Evolutionary conservation across 208 protist species (phyloP), one percentile per base, ranked within the genome.

Genomic region (Phytomonas serpens): DNA sequence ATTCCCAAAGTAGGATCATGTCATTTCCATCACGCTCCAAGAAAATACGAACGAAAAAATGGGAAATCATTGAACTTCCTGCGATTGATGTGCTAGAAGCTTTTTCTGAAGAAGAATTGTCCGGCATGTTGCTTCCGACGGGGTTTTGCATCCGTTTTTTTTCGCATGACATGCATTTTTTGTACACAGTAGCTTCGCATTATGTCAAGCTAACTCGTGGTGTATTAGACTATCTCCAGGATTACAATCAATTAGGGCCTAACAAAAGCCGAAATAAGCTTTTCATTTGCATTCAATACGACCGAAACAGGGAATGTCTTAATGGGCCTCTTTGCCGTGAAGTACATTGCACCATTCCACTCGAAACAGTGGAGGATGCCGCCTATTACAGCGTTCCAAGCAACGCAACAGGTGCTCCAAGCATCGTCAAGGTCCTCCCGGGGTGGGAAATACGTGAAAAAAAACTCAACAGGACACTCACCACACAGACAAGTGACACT

Each of bases 71-170:
- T 30, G 72, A 82, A 0, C 72, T 89, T 14, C 83, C 85, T 2
- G 69, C 74, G 14, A 84, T 90, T n/a, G 81, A 90, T 34, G 81
- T 88, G 67, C 67, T 93, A 0, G 75, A 84, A 64, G 16, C 62
- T 4, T 69, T 86, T 51, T 67, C 79, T 0, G 82, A 89, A 32
- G 51, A 72, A 4, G 79, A 86, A 34, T 68, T 88, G 9, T 65
- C 68, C 11, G n/a, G 16, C 14, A 77, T 64, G 66, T 71, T 74
- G 7, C 82, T 93, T 3, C 83, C 81, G 31, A 47, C 64, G 27
- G 88, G 85, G 52, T 93, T 84, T 77, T 91, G 85, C 67, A 79
- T 93, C 29, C 84, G 85, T 34, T 89, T 93, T 73, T 86, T 93
- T 47, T 73, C 73, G 32, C 83, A 89, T 37, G 78, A 93, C 69